These are phyloP conservation scores for Penicillium paneum DNA, from an alignment of 2,329 filamentous ascomycete genomes.

Conservation along the genomic window DNA sequence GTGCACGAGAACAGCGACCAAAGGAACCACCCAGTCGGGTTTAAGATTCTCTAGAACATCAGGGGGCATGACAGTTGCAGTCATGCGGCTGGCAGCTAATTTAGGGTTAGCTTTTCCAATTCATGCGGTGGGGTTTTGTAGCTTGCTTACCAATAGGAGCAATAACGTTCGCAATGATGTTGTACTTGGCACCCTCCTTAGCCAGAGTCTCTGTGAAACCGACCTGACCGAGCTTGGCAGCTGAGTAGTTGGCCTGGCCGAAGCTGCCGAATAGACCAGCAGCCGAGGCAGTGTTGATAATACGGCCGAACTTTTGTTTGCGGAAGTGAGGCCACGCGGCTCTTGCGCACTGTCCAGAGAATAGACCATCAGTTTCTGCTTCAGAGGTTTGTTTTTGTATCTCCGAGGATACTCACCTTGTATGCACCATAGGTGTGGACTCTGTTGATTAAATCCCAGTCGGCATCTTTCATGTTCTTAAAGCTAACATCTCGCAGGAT, in stretches of 20 bases:
- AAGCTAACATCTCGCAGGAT: constrained; percentile 94
- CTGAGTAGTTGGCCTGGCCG: constrained; percentile 94
- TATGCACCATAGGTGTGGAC: constrained; percentile 93
- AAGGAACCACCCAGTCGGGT: constrained; percentile 91
- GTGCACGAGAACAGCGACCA: constrained; percentile 86
- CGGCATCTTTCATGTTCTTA: constrained; percentile 96
- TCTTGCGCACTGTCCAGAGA: constrained; percentile 61
- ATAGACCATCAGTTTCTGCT: constrained; percentile 15
- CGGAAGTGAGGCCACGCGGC: constrained; percentile 97
- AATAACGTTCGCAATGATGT: constrained; percentile 93
- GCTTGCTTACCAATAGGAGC: constrained; percentile 65
- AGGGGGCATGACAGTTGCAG: constrained; percentile 90
- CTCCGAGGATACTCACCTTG: constrained; percentile 54
- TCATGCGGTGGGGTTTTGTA: not conserved
- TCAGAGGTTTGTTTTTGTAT: not conserved
- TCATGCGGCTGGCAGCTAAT: constrained; percentile 87
- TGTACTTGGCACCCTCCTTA: constrained; percentile 97
- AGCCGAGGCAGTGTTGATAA: constrained; percentile 97
- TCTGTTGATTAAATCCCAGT: constrained; percentile 93
- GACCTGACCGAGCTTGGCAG: constrained; percentile 91
- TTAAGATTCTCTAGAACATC: constrained; percentile 80
- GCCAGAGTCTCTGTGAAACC: constrained; percentile 97
- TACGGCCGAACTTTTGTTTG: constrained; percentile 95
- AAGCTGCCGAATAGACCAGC: constrained; percentile 95
- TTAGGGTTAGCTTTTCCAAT: constrained; percentile 8